These are phyloP conservation scores for Delitschia confertaspora DNA, from an alignment of 495 filamentous ascomycete species.

Conservation along the genomic window DNA sequence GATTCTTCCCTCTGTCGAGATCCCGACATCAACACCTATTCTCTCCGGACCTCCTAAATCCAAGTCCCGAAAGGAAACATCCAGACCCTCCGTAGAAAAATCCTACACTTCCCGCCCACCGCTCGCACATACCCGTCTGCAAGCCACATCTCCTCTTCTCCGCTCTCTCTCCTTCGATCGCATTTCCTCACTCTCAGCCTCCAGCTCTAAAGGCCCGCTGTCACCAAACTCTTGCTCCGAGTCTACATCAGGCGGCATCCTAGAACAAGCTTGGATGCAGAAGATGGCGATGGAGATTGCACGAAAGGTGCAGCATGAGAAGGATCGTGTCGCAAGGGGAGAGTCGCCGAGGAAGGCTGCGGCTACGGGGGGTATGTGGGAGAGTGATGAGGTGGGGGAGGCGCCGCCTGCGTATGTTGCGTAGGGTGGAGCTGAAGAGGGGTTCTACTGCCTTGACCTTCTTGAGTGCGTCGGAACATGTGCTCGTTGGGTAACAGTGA, in stretches of 20 bases:
- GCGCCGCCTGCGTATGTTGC: conserved; percentile 28
- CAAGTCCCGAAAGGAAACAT: conserved; percentile 8
- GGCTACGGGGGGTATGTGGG: conserved; percentile 5
- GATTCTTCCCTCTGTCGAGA: conserved; percentile 6
- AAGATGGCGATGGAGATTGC: conserved; percentile 89
- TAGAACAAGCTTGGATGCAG: conserved; percentile 82
- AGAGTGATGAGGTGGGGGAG: conserved; percentile 14
- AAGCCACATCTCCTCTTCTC: conserved; percentile 21
- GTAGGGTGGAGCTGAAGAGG: conserved; percentile 5
- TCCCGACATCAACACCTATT: conserved; percentile 33
- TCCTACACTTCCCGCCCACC: conserved; percentile 9
- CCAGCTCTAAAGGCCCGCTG: conserved; percentile 1
- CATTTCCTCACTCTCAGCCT: conserved; percentile 6
- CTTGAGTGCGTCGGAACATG: no score
- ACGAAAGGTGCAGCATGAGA: conserved; percentile 69
- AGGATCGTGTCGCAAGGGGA: conserved; percentile 33
- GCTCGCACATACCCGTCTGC: conserved; percentile 11
- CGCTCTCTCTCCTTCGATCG: conserved; percentile 26
- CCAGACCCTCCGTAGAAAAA: not conserved
- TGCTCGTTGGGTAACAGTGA: no score
- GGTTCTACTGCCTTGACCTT: no score
- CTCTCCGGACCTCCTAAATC: conserved; percentile 24
- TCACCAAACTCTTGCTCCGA: conserved; percentile 4
- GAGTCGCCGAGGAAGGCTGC: not conserved
- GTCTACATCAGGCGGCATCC: conserved; percentile 41